Evolutionary conservation across 1,139 yeast genomes (phyloP).

Genomic region (Candida albicans): DNA sequence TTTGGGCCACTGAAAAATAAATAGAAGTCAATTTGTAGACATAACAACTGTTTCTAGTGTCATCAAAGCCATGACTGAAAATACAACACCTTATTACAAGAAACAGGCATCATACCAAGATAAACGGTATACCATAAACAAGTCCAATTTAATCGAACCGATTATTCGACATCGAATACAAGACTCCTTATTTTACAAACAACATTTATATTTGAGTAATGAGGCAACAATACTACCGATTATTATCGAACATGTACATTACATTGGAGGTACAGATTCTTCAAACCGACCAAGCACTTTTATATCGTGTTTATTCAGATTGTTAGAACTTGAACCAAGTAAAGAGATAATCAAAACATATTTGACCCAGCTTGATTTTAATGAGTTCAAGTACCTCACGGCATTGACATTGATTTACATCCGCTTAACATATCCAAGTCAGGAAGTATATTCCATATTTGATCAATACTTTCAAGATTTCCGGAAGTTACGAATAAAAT

Average conservation of each 20-base stretch:
- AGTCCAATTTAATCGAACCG: slow-evolving; percentile 60
- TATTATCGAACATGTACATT: slow-evolving; percentile 38
- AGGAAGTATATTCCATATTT: slow-evolving; percentile 45
- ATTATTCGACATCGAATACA: slow-evolving; percentile 67
- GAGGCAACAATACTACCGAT: slow-evolving; percentile 47
- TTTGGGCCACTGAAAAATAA: too few relatives aligned
- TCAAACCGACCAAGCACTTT: slow-evolving; percentile 59
- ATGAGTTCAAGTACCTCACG: slow-evolving; percentile 66
- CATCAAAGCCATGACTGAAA: slow-evolving; percentile 3
- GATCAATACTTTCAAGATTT: slow-evolving; percentile 58
- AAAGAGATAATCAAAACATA: slow-evolving; percentile 52
- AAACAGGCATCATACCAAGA: slow-evolving; percentile 26
- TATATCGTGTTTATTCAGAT: slow-evolving; percentile 59
- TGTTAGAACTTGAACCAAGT: slow-evolving; percentile 63
- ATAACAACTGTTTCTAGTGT: neutral
- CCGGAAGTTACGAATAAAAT: slow-evolving; percentile 43
- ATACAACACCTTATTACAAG: slow-evolving; percentile 8
- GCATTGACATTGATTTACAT: slow-evolving; percentile 60
- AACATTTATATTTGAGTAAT: slow-evolving; percentile 58
- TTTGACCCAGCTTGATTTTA: slow-evolving; percentile 41
- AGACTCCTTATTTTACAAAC: slow-evolving; percentile 70
- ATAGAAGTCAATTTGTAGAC: neutral
- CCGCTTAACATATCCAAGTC: slow-evolving; percentile 49
- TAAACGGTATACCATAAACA: slow-evolving; percentile 37
- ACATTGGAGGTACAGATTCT: slow-evolving; percentile 51